A percentile compares a stretch with the other conserved stretches of the same genome.
These are phyloP conservation scores for Botrytis deweyae DNA, from an alignment of 2,329 filamentous ascomycete genomes.

Conservation along the genomic window DNA sequence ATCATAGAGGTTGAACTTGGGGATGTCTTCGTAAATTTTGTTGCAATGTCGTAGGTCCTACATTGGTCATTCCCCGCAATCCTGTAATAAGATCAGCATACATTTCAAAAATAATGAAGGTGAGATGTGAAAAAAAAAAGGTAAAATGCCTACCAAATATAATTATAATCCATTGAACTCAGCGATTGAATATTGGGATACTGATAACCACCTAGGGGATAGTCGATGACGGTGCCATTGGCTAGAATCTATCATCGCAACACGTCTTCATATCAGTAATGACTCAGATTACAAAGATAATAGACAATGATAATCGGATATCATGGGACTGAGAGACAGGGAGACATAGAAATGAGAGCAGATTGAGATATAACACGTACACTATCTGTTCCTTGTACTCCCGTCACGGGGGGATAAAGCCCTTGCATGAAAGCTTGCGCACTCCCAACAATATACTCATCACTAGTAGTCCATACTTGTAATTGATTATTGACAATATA, in stretches of 20 bases:
- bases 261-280: background rate
- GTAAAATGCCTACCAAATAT: background rate
- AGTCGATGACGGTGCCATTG: conserved; percentile 59
- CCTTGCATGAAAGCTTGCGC: conserved; percentile 80
- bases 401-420: conserved; percentile 66
- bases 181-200: conserved; percentile 52
- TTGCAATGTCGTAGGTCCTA: conserved; percentile 28
- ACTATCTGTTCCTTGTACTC: background rate
- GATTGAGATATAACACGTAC: conserved; percentile 2
- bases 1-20: conserved; percentile 6
- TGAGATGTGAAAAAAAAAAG: background rate
- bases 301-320: background rate
- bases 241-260: conserved; percentile 48
- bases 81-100: conserved; percentile 23
- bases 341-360: background rate
- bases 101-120: background rate
- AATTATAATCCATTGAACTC: conserved; percentile 12
- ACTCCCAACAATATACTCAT: conserved; percentile 59
- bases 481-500: conserved; percentile 35
- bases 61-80: conserved; percentile 34
- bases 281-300: background rate
- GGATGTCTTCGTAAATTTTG: conserved; percentile 9
- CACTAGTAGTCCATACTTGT: conserved; percentile 43
- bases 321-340: background rate
- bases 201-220: conserved; percentile 77